Conservation (phyloP, 306 rosid genomes). For the Vigna unguiculata region DNA sequence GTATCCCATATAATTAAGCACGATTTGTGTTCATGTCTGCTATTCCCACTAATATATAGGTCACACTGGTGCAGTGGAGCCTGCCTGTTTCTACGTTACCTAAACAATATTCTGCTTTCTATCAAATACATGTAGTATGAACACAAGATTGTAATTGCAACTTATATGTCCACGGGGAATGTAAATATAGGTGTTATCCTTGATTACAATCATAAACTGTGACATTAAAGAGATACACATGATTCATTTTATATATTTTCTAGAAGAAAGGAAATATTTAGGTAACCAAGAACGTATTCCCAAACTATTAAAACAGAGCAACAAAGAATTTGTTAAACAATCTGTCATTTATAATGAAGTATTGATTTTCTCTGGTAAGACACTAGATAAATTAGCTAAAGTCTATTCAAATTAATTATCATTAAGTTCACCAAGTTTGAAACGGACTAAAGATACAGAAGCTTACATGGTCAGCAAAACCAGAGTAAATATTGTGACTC, state of each 20-base stretch:
- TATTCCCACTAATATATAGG: constrained; percentile 14
- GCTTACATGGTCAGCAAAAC: constrained; percentile 20
- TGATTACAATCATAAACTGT: constrained; percentile 27
- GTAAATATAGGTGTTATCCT: constrained; percentile 4
- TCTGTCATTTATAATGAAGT: background rate
- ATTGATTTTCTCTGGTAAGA: background rate
- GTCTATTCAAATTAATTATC: constrained; percentile 24
- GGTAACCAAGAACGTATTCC: background rate
- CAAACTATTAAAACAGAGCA: constrained; percentile 19
- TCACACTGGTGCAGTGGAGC: constrained; percentile 7
- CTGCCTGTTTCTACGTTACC: constrained; percentile 4
- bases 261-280: background rate
- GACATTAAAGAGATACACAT: background rate
- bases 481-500: background rate
- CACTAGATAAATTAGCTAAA: constrained; percentile 10
- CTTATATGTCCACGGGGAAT: background rate
- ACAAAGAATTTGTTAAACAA: background rate
- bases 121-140: constrained; percentile 26
- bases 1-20: constrained; percentile 18
- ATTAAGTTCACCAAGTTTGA: background rate
- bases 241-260: constrained; percentile 22
- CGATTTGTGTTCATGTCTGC: constrained; percentile 12
- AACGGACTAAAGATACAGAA: constrained; percentile 2
- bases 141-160: background rate
- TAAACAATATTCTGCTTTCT: background rate